Conservation (phyloP, 2,329 filamentous ascomycete genomes). For the Clarireedia paspali region DNA sequence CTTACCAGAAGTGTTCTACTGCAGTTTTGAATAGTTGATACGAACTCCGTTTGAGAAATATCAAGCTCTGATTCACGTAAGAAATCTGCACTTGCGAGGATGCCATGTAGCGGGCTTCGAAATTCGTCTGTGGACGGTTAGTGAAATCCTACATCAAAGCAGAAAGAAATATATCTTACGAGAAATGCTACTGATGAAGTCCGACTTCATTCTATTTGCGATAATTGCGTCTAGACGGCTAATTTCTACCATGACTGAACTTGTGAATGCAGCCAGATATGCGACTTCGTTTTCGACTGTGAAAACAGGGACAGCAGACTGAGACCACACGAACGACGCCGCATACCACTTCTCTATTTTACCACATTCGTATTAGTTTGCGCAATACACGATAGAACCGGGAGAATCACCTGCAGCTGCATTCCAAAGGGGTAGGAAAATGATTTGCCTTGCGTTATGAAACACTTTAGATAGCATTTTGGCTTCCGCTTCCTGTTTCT, state of each 20-base stretch:
- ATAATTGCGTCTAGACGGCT: constrained; percentile 38
- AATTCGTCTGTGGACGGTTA: constrained; percentile 34
- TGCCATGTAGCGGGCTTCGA: constrained; percentile 49
- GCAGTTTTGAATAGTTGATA: constrained; percentile 39
- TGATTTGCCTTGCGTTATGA: constrained; percentile 23
- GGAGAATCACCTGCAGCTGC: constrained; percentile 18
- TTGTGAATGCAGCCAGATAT: constrained; percentile 32
- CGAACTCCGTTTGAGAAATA: constrained; percentile 5
- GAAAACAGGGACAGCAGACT: constrained; percentile 26
- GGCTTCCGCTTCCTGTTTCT: constrained; percentile 21
- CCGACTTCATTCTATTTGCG: constrained; percentile 41
- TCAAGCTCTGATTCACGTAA: constrained; percentile 1
- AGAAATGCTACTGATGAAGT: constrained; percentile 47
- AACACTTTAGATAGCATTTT: constrained; percentile 23
- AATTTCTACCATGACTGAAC: constrained; percentile 11
- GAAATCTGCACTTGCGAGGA: constrained; percentile 42
- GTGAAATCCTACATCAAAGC: constrained; percentile 11
- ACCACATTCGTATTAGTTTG: not conserved
- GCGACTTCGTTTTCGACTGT: constrained; percentile 27
- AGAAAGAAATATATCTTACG: constrained; percentile 30
- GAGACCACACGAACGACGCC: constrained; percentile 26
- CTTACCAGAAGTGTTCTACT: constrained; percentile 38
- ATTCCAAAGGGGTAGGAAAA: constrained; percentile 28
- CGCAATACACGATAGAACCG: not conserved
- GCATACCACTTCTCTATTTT: constrained; percentile 22